Conservation (phyloP, 2,329 filamentous ascomycete genomes). For the Aspergillus unguis region DNA sequence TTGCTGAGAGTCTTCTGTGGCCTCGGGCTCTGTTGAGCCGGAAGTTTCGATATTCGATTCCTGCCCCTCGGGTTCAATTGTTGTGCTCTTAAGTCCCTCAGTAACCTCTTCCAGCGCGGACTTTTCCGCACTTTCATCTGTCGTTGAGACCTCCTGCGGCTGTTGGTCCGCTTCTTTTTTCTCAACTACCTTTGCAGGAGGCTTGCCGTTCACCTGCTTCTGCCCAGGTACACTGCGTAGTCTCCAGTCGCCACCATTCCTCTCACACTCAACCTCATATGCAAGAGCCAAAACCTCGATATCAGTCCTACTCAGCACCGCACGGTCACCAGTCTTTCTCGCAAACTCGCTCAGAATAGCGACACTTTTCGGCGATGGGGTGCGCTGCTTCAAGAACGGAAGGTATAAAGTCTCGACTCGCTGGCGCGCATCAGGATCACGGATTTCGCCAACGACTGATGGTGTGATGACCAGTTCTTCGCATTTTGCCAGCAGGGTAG, state of each 20-base stretch:
- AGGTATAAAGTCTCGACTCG: conserved; percentile 80
- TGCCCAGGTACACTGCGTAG: conserved; percentile 75
- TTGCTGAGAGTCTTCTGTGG: conserved; percentile 16
- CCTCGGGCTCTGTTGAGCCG: conserved; percentile 21
- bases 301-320: conserved; percentile 85
- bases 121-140: conserved; percentile 21
- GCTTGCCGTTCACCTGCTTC: conserved; percentile 69
- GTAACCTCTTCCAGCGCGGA: conserved; percentile 29
- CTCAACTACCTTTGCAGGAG: conserved; percentile 48
- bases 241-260: conserved; percentile 85
- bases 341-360: conserved; percentile 81
- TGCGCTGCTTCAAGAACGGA: conserved; percentile 77
- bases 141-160: conserved; percentile 25
- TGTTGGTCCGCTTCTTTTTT: conserved; percentile 34
- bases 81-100: conserved; percentile 26
- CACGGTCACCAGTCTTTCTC: conserved; percentile 80
- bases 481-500: conserved; percentile 73
- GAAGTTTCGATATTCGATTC: conserved; percentile 17
- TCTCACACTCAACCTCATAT: conserved; percentile 91
- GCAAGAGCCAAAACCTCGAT: conserved; percentile 83
- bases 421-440: conserved; percentile 74
- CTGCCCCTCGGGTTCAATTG: conserved; percentile 28
- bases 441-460: conserved; percentile 80
- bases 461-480: conserved; percentile 79
- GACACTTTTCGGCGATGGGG: conserved; percentile 71